These are phyloP conservation scores for Narthecium ossifragum DNA, from an alignment of 106 monocot genomes.

Conservation along the genomic window DNA sequence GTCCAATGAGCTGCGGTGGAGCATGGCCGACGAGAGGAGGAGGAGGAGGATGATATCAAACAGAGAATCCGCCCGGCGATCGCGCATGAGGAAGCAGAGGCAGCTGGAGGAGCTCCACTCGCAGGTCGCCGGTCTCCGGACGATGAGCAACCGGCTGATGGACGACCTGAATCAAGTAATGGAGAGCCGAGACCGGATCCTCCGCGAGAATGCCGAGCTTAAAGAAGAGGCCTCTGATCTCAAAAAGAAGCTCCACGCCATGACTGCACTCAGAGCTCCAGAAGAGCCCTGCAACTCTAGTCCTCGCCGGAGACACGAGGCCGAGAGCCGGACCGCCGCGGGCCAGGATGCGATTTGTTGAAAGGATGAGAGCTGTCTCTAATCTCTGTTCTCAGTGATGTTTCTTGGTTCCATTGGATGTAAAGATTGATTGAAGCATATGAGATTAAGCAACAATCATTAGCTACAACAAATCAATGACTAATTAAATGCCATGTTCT, in stretches of 20 bases:
- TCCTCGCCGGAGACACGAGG: too few relatives aligned
- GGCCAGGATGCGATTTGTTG: too few relatives aligned
- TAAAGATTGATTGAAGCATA: too few relatives aligned
- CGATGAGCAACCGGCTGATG: neutral
- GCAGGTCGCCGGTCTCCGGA: neutral
- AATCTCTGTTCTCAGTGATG: too few relatives aligned
- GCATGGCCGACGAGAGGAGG: neutral
- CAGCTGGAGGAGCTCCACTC: neutral
- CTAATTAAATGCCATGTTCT: too few relatives aligned
- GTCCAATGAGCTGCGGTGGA: neutral
- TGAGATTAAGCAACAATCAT: too few relatives aligned
- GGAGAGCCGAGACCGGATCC: neutral
- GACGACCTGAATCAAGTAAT: neutral
- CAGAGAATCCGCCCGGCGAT: conserved; percentile 3
- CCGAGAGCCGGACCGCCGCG: too few relatives aligned
- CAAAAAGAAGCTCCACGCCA: neutral
- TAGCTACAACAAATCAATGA: too few relatives aligned
- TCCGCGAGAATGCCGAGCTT: neutral
- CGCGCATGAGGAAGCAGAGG: conserved; percentile 8
- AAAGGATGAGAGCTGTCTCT: too few relatives aligned
- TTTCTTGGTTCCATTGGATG: too few relatives aligned
- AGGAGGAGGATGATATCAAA: conserved; percentile 7
- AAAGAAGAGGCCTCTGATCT: neutral
- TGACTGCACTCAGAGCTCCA: too few relatives aligned
- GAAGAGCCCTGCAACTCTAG: too few relatives aligned